A percentile compares a stretch with the other conserved stretches of the same genome.
Conservation (phyloP, 306 rosid species). For the Arachis stenosperma region DNA sequence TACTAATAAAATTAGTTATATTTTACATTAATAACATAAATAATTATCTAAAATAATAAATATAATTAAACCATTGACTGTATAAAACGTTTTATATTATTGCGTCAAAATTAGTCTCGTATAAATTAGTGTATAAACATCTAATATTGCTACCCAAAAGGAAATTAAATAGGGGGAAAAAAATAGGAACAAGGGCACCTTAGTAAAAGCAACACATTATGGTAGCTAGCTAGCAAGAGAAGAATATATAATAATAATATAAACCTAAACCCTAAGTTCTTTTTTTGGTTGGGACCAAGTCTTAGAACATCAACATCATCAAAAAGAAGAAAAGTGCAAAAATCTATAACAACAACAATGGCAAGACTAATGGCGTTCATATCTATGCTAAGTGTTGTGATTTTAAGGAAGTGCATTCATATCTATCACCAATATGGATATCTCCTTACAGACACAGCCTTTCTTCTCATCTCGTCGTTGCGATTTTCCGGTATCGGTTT, state of each 20-base stretch:
- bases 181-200: conserved; percentile 17
- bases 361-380: conserved; percentile 45
- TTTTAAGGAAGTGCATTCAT: conserved; percentile 59
- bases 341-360: conserved; percentile 8
- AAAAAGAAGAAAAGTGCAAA: conserved; percentile 11
- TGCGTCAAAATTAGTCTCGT: no score
- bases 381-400: conserved; percentile 49
- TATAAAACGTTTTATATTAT: no score
- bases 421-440: conserved; percentile 45
- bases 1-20: no score
- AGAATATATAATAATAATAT: background rate
- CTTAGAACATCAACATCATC: conserved; percentile 9
- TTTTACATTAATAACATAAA: no score
- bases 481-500: conserved; percentile 47
- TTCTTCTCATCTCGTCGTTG: conserved; percentile 48
- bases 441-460: conserved; percentile 44
- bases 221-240: background rate
- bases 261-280: background rate
- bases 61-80: no score
- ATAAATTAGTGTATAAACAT: no score
- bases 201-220: conserved; percentile 34
- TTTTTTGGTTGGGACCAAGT: background rate
- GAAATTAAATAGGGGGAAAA: no score
- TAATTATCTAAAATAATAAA: no score
- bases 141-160: no score